Evolutionary conservation across 2,329 filamentous ascomycete species (phyloP), one percentile per base, ranked within the genome.

Genomic region (Colletotrichum agaves): DNA sequence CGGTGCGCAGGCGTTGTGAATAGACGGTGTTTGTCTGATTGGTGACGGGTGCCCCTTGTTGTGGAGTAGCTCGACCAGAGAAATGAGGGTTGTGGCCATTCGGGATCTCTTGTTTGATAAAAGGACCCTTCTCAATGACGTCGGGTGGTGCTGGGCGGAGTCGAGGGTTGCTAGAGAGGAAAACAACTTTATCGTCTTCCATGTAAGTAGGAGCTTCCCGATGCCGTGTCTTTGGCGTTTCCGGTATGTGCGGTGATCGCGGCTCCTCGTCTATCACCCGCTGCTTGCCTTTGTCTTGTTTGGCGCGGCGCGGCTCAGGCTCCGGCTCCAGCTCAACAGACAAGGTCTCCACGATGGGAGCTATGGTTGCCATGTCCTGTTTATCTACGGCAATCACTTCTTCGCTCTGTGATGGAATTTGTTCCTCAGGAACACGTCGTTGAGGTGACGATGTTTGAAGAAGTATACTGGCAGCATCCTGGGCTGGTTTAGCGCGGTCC

Each of bases 221-320:
- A 7, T 31, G 49, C 15, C 35, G 33, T 21, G 50, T 33, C 11
- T 43, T 27, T 47, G 59, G 35, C n/a, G 43, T 33, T 15, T 41
- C 49, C 33, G 59, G 47, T 8, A 44, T 23, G 11, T 33, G 11
- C 8, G n/a, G 11, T n/a, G 7, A 13, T 19, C 4, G n/a, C 12
- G 37, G 4, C 13, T 47, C 50, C 15, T 27, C 43, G n/a, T 37
- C n/a, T 17, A 27, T 7, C 31, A 53, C 33, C 21, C 46, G 37
- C 19, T 58, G 44, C 31, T 63, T 67, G 46, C 21, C 64, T 13
- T 47, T 63, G 3, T 63, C 37, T 21, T 27, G 23, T 12, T 31
- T 44, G 13, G 44, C 11, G 19, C 13, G 23, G 43, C 43, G 1
- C 12, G 13, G 5, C 1, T 21, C n/a, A 2, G 58, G 35, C 17